These are phyloP conservation scores for Pseudoperonospora humuli DNA, from an alignment of 352 stramenopile species.

Conservation along the genomic window DNA sequence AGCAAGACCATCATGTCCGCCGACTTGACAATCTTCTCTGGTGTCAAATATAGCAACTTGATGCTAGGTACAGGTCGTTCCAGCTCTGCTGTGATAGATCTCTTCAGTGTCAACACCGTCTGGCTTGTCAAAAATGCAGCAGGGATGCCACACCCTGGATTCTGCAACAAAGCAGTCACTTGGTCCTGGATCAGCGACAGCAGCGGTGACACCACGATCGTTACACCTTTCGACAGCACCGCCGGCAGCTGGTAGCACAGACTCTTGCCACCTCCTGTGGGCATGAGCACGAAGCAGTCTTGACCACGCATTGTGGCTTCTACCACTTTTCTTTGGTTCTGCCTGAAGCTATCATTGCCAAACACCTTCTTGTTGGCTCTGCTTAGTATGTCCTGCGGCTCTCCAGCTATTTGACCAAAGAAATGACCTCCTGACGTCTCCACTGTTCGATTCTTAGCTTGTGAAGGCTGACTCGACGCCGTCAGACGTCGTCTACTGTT, in stretches of 20 bases:
- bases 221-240: conserved; percentile 68
- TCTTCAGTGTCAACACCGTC: conserved; percentile 51
- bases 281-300: conserved; percentile 93
- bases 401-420: neutral
- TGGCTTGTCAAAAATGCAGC: conserved; percentile 73
- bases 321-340: conserved; percentile 89
- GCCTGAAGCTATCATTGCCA: conserved; percentile 77
- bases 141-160: conserved; percentile 49
- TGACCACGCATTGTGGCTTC: conserved; percentile 84
- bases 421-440: neutral
- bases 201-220: conserved; percentile 90
- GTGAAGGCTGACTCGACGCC: neutral
- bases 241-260: conserved; percentile 88
- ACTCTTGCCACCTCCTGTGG: conserved; percentile 87
- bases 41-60: conserved; percentile 92
- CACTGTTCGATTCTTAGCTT: conserved; percentile 13
- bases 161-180: conserved; percentile 69
- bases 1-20: conserved; percentile 63
- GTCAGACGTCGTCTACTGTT: conserved; percentile 10
- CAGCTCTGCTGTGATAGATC: conserved; percentile 74
- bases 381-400: conserved; percentile 29
- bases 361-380: conserved; percentile 62
- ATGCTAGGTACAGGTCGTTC: conserved; percentile 58
- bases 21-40: conserved; percentile 88
- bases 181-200: conserved; percentile 94